These are phyloP conservation scores for Leishmania aethiopica DNA, from an alignment of 208 protist genomes.

Conservation along the genomic window DNA sequence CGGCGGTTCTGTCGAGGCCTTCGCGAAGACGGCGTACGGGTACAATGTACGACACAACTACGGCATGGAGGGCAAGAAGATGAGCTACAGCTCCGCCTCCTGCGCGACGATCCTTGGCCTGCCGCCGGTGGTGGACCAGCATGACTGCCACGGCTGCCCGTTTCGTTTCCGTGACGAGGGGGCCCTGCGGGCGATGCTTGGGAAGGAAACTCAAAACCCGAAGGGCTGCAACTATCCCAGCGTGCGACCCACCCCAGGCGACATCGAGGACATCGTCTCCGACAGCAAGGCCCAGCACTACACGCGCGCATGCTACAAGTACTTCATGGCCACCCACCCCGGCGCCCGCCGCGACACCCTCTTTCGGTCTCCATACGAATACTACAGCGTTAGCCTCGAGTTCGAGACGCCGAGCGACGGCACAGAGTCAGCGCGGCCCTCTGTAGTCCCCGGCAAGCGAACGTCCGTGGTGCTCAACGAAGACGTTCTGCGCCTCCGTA, in stretches of 20 bases:
- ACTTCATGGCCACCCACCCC: slow-evolving; percentile 90
- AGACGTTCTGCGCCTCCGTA: slow-evolving; percentile 47
- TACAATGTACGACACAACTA: slow-evolving; percentile 93
- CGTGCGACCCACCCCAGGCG: slow-evolving; percentile 44
- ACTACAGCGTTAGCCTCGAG: slow-evolving; percentile 74
- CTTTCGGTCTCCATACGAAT: slow-evolving; percentile 90
- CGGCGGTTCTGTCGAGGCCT: slow-evolving; percentile 71
- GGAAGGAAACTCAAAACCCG: slow-evolving; percentile 60
- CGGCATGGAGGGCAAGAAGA: slow-evolving; percentile 92
- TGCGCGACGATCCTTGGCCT: slow-evolving; percentile 85
- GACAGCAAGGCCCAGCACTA: slow-evolving; percentile 89
- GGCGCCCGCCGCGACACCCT: slow-evolving; percentile 79
- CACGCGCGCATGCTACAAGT: slow-evolving; percentile 91
- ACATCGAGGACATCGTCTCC: slow-evolving; percentile 90
- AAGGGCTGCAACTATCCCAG: slow-evolving; percentile 48
- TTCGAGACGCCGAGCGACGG: slow-evolving; percentile 25
- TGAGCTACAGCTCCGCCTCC: slow-evolving; percentile 83
- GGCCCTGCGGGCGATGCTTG: slow-evolving; percentile 53
- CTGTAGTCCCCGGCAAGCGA: slow-evolving; percentile 19
- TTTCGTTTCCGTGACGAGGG: slow-evolving; percentile 87
- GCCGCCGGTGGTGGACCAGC: slow-evolving; percentile 73
- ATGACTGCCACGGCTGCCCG: slow-evolving; percentile 92
- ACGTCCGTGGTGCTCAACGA: slow-evolving; percentile 45
- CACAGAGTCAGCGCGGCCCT: slow-evolving; percentile 18
- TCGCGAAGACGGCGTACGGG: slow-evolving; percentile 87